Evolutionary conservation across 768 basidiomycete genomes (phyloP).

Genomic region (Psilocybe azurescens): DNA sequence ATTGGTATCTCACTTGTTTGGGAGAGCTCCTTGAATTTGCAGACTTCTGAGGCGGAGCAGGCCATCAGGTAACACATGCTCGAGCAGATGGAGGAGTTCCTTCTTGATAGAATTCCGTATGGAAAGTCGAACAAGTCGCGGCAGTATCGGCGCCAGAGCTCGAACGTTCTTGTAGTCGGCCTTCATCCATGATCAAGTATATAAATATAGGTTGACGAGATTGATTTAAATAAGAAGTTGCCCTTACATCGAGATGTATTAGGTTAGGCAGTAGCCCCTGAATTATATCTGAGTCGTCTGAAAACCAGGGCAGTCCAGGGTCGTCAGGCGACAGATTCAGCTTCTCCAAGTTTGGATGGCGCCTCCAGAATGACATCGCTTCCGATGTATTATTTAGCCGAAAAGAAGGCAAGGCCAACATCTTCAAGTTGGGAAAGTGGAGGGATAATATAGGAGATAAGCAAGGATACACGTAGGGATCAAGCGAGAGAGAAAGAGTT

Average conservation of each 20-base stretch:
- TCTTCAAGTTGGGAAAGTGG: not conserved
- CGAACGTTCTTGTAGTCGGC: not conserved
- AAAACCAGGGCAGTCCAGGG: not conserved
- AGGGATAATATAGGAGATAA: not conserved
- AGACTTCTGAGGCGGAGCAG: not conserved
- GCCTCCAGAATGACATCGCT: not conserved
- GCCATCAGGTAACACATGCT: not conserved
- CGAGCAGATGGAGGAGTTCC: not conserved
- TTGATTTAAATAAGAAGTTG: not conserved
- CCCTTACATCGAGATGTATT: not conserved
- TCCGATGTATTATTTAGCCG: not conserved
- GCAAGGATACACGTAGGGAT: not conserved
- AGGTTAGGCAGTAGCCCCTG: not conserved
- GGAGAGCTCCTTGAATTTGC: not conserved
- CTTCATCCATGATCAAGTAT: not conserved
- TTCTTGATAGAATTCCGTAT: not conserved
- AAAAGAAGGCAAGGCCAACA: not conserved
- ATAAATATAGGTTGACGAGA: too few relatives aligned
- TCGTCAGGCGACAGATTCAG: not conserved
- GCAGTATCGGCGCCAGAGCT: not conserved
- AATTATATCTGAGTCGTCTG: not conserved
- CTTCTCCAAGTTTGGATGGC: not conserved
- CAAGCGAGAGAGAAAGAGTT: not conserved
- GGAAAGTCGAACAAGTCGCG: not conserved
- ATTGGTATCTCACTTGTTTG: not conserved